Evolutionary conservation across 148 eudicot species (phyloP), one percentile per base, ranked within the genome.

Genomic region (Cornus florida): DNA sequence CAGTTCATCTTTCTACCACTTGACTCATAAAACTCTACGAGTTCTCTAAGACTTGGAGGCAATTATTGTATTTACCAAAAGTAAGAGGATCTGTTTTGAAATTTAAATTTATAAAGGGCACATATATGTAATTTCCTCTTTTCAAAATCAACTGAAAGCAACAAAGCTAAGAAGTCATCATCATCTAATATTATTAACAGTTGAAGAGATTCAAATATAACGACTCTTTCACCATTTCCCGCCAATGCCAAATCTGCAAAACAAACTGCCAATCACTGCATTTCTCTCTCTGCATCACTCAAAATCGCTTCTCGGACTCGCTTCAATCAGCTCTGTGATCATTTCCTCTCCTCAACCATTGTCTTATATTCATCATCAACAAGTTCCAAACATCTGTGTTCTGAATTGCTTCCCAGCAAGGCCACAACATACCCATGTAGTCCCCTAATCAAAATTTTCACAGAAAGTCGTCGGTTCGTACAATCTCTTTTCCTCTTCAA

Each of bases 401-500:
- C 17, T 53, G 59, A 53, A 53, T 53, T 53, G 19, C 59, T 53
- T 53, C 59, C 59, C 59, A 50, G 68, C 12, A 48, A 11, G 53
- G 12, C 59, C 59, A 16, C 16, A 50, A 12, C 57, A 53, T 14
- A 53, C 59, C 59, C 59, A 53, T 11, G 19, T 53, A 53, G 19
- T 16, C 24, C 78, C 53, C 82, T 84, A 16, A 78, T 80, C 31
- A 72, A 84, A 35, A 17, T 69, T 9, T 66, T 87, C 41, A 35
- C 19, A 46, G 64, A 80, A 80, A 43, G 78, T 75, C 72, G 67
- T 16, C 82, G 83, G 77, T 75, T 72, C 59, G 59, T 78, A 38
- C 87, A 87, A 78, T 82, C 87, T 14, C 70, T 82, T 38, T 74
- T 80, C 33, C 79, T 84, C 19, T 87, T 84, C 75, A 87, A 75